Conservation (phyloP, 306 rosid genomes). For the Castanea crenata region DNA sequence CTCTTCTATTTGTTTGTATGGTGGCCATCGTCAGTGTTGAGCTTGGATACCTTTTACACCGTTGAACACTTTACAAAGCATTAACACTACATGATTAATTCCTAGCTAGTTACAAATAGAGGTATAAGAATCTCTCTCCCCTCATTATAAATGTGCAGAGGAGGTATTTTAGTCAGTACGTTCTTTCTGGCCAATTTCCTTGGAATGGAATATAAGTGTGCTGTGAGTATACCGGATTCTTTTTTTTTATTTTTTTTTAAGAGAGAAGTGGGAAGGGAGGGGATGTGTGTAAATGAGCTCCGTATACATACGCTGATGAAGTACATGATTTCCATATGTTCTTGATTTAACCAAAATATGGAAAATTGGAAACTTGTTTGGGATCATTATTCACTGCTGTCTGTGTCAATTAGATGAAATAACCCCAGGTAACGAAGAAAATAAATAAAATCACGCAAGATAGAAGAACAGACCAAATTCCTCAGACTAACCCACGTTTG, state of each 20-base stretch:
- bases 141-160: slow-evolving; percentile 9
- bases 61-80: slow-evolving; percentile 28
- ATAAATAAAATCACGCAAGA: no score
- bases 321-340: no score
- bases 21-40: slow-evolving; percentile 66
- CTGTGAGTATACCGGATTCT: neutral
- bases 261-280: no score
- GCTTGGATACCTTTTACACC: slow-evolving; percentile 61
- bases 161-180: neutral
- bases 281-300: no score
- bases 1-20: slow-evolving; percentile 72
- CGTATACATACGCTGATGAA: no score
- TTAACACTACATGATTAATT: neutral
- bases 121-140: neutral
- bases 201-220: neutral
- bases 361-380: no score
- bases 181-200: slow-evolving; percentile 1
- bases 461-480: no score
- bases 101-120: neutral
- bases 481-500: no score
- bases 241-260: neutral
- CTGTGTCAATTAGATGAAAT: no score
- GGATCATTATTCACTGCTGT: no score
- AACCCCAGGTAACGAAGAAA: no score
- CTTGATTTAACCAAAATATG: no score